Evolutionary conservation across 2,329 filamentous ascomycete genomes (phyloP).

Genomic region (Cladobotryum protrusum): DNA sequence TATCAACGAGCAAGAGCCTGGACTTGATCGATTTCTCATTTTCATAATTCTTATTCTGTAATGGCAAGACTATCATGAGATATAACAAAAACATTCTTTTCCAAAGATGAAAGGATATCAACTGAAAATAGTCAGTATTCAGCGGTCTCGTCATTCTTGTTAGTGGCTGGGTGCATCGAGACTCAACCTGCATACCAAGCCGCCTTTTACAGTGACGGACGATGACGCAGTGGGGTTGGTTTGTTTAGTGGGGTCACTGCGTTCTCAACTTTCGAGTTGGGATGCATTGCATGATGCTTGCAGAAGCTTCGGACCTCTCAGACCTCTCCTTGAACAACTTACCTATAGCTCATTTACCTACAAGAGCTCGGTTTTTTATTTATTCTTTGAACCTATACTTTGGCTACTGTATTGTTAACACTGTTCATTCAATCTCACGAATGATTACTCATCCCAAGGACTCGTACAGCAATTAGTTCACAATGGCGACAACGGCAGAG

Average conservation of each 20-base stretch:
- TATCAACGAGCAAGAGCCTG: not conserved
- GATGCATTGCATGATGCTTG: constrained; percentile 4
- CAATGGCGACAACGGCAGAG: constrained; percentile 24
- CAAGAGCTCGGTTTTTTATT: not conserved
- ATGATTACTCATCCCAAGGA: not conserved
- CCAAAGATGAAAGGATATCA: no score
- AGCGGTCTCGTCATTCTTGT: no score
- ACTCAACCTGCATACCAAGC: not conserved
- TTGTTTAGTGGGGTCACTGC: constrained; percentile 2
- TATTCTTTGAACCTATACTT: no score
- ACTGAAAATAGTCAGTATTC: no score
- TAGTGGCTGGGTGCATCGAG: not conserved
- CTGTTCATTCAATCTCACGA: no score
- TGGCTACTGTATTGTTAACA: no score
- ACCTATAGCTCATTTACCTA: not conserved
- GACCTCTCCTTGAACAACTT: not conserved
- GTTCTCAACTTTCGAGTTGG: constrained; percentile 7
- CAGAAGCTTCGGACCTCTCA: constrained; percentile 4
- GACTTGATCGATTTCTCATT: no score
- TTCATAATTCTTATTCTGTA: no score
- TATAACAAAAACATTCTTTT: no score
- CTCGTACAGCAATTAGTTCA: not conserved
- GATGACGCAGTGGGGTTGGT: constrained; percentile 9
- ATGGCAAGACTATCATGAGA: no score
- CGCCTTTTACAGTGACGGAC: not conserved